Percentiles rank a stretch among this genome's conserved stretches.
Conservation (phyloP, 306 rosid species). For the Aeschynomene evenia region DNA sequence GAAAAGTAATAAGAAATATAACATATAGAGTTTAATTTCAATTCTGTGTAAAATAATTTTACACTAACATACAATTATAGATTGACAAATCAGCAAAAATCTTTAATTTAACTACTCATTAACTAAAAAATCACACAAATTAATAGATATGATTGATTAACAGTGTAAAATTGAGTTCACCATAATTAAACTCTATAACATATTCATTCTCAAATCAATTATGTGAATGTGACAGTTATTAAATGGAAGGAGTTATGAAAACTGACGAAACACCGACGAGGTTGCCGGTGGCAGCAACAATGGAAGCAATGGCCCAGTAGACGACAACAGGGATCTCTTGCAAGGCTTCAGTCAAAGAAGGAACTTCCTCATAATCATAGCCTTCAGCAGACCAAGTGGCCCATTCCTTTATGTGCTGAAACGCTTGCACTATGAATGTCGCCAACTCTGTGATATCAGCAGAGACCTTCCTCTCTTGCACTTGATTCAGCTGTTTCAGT, state of each 20-base stretch:
- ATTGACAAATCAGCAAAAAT: too few species aligned
- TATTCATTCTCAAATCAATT: too few species aligned
- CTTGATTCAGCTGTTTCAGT: slow-evolving; percentile 31
- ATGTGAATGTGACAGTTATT: too few species aligned
- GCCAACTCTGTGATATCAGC: not conserved
- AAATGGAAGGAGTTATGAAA: not conserved
- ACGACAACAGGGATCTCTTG: slow-evolving; percentile 33
- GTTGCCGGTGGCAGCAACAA: slow-evolving; percentile 32
- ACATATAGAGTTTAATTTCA: too few species aligned
- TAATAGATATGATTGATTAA: too few species aligned
- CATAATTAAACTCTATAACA: too few species aligned
- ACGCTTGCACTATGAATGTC: slow-evolving; percentile 6
- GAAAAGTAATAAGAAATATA: too few species aligned
- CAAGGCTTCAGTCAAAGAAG: slow-evolving; percentile 26
- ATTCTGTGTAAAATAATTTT: too few species aligned
- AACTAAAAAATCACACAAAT: too few species aligned
- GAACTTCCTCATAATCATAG: slow-evolving; percentile 33
- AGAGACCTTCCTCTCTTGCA: slow-evolving; percentile 18
- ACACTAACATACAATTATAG: too few species aligned
- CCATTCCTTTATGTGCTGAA: slow-evolving; percentile 39
- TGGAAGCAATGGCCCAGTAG: slow-evolving; percentile 35
- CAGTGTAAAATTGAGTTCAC: too few species aligned
- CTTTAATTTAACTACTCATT: too few species aligned
- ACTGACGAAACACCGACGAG: slow-evolving; percentile 37
- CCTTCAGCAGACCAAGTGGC: slow-evolving; percentile 26